Conservation (phyloP, 2,329 filamentous ascomycete species). For the Colletotrichum lupini region DNA sequence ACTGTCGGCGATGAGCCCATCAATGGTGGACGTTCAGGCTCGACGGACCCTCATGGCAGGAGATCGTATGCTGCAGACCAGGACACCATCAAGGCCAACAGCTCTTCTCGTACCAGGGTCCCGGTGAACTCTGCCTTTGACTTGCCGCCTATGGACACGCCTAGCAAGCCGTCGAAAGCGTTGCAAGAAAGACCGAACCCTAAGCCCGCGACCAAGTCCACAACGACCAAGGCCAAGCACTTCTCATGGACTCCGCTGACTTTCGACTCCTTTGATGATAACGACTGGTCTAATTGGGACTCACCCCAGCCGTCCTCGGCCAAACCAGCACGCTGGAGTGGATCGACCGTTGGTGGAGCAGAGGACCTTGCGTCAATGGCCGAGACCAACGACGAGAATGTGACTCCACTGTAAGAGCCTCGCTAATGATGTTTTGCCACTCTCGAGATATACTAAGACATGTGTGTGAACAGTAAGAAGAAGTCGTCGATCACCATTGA, state of each 20-base stretch:
- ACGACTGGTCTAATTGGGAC: constrained; percentile 75
- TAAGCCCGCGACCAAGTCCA: constrained; percentile 49
- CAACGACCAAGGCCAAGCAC: constrained; percentile 57
- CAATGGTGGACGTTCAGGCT: constrained; percentile 55
- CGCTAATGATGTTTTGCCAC: constrained; percentile 7
- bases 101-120: constrained; percentile 51
- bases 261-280: constrained; percentile 68
- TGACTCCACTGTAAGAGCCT: constrained; percentile 60
- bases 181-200: constrained; percentile 42
- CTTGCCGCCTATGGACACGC: constrained; percentile 43
- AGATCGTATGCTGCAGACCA: constrained; percentile 48
- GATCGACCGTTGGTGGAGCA: constrained; percentile 61
- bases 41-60: constrained; percentile 19
- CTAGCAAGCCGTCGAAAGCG: constrained; percentile 45
- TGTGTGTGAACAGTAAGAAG: constrained; percentile 43
- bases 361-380: constrained; percentile 59
- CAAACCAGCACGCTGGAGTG: constrained; percentile 72
- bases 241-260: constrained; percentile 71
- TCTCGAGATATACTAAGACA: constrained; percentile 28
- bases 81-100: constrained; percentile 59
- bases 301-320: constrained; percentile 58
- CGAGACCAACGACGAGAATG: constrained; percentile 59
- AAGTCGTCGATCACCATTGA: constrained; percentile 45
- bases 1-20: constrained; percentile 94
- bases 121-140: constrained; percentile 54